Percentiles rank a stretch among this genome's conserved stretches.
phyloP scores from a whole-genome alignment of 176 grass and related monocot species.

The Oryza brachyantha region DNA sequence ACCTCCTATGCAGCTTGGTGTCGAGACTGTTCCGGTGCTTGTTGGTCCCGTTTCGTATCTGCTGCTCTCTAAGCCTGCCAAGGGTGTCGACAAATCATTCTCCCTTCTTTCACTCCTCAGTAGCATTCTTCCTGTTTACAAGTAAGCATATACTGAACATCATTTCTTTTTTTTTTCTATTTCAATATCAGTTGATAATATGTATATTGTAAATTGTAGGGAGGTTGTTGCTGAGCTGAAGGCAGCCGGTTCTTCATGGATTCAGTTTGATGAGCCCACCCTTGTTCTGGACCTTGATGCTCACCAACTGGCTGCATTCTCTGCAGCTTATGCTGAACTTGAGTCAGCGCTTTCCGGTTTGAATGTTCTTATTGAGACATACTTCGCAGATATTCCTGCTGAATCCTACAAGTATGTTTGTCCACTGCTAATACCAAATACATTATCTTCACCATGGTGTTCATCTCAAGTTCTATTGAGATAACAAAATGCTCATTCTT shows the following conservation, averaged over 20 bases:
- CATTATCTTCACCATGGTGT: background rate
- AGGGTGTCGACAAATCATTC: constrained; percentile 95
- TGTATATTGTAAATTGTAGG: constrained; percentile 47
- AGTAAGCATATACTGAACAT: constrained; percentile 49
- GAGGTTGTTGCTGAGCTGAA: constrained; percentile 87
- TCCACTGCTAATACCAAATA: background rate
- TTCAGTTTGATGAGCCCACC: constrained; percentile 96
- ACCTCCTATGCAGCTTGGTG: constrained; percentile 54
- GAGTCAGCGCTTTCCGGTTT: constrained; percentile 70
- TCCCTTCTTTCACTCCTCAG: constrained; percentile 77
- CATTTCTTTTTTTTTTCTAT: constrained; percentile 9
- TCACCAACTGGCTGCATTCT: constrained; percentile 79
- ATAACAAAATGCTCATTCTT: constrained; percentile 20
- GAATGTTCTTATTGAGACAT: constrained; percentile 91
- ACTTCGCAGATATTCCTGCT: constrained; percentile 90
- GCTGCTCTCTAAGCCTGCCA: constrained; percentile 89
- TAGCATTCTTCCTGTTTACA: constrained; percentile 83
- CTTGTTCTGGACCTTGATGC: constrained; percentile 81
- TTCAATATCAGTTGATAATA: constrained; percentile 27
- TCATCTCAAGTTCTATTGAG: constrained; percentile 4
- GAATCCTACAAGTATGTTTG: constrained; percentile 81
- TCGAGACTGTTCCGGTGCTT: constrained; percentile 87
- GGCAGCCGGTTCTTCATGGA: constrained; percentile 86
- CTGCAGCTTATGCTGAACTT: constrained; percentile 64
- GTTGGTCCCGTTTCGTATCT: constrained; percentile 92